Percentiles rank a stretch among this genome's conserved stretches.
Conservation (phyloP, 106 monocot genomes). For the Gastrodia elata region DNA sequence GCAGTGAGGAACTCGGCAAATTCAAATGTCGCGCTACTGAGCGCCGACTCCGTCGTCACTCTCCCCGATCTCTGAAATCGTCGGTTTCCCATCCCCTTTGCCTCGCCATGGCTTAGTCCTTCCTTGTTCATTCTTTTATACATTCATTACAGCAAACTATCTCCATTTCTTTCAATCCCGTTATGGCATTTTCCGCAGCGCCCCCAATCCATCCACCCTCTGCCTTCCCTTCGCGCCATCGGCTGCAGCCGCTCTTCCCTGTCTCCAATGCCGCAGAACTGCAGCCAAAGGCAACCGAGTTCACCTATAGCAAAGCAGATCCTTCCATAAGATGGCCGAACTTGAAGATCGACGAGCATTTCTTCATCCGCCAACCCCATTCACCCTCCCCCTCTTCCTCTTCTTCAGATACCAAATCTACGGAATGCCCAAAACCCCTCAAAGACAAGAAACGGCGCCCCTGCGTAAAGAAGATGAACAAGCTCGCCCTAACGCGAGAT, state of each 20-base stretch:
- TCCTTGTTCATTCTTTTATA: background rate
- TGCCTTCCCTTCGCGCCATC: background rate
- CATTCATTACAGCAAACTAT: background rate
- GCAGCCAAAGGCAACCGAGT: conserved; percentile 14
- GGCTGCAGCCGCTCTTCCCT: background rate
- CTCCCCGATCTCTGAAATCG: too few relatives aligned
- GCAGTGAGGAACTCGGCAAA: too few relatives aligned
- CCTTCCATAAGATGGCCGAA: conserved; percentile 85
- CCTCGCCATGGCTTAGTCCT: too few relatives aligned
- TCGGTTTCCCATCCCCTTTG: too few relatives aligned
- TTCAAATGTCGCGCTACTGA: too few relatives aligned
- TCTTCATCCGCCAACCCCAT: conserved; percentile 5
- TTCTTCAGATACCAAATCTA: background rate
- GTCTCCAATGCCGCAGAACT: background rate
- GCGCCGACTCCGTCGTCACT: too few relatives aligned
- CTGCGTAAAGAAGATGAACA: conserved; percentile 65
- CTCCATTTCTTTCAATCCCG: background rate
- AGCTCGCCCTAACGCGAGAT: conserved; percentile 88
- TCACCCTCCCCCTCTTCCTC: conserved; percentile 12
- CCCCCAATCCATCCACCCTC: conserved; percentile 10
- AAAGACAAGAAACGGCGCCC: conserved; percentile 33
- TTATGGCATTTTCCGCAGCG: conserved; percentile 29
- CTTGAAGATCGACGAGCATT: conserved; percentile 33
- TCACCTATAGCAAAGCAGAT: conserved; percentile 51
- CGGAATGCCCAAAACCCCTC: conserved; percentile 15